These are phyloP conservation scores for Beauveria rudraprayagi DNA, from an alignment of 2,329 filamentous ascomycete genomes.

Conservation along the genomic window DNA sequence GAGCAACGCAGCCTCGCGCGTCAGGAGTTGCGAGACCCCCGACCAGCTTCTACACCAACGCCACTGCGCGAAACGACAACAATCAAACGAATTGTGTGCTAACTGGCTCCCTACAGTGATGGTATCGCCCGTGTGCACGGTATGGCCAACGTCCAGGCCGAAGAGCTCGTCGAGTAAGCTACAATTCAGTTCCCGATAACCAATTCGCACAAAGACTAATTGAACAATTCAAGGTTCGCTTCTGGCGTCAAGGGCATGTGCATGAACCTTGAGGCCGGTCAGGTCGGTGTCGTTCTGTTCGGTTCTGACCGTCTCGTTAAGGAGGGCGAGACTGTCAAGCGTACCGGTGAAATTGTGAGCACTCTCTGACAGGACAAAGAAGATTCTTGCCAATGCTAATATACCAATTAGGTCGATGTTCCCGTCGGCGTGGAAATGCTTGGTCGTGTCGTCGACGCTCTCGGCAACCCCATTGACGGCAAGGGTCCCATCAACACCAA, in stretches of 20 bases:
- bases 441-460: constrained; percentile 95
- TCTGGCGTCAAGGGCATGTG: constrained; percentile 99
- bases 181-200: neutral
- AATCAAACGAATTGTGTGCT: neutral
- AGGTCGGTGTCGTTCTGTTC: constrained; percentile 99
- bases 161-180: constrained; percentile 98
- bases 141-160: constrained; percentile 99
- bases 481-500: constrained; percentile 94
- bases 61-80: neutral
- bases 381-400: neutral
- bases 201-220: constrained; percentile 12
- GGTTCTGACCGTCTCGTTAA: constrained; percentile 99
- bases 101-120: constrained; percentile 57
- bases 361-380: constrained; percentile 3
- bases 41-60: neutral
- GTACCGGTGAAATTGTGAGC: constrained; percentile 97
- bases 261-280: constrained; percentile 99
- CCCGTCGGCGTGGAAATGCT: constrained; percentile 89
- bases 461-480: constrained; percentile 98
- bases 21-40: neutral
- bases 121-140: constrained; percentile 99
- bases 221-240: constrained; percentile 65
- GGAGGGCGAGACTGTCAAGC: constrained; percentile 99
- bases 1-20: constrained; percentile 13
- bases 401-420: constrained; percentile 69